A percentile compares a stretch with the other conserved stretches of the same genome.
These are phyloP conservation scores for Talinum fruticosum DNA, from an alignment of 148 eudicot species.

Conservation along the genomic window DNA sequence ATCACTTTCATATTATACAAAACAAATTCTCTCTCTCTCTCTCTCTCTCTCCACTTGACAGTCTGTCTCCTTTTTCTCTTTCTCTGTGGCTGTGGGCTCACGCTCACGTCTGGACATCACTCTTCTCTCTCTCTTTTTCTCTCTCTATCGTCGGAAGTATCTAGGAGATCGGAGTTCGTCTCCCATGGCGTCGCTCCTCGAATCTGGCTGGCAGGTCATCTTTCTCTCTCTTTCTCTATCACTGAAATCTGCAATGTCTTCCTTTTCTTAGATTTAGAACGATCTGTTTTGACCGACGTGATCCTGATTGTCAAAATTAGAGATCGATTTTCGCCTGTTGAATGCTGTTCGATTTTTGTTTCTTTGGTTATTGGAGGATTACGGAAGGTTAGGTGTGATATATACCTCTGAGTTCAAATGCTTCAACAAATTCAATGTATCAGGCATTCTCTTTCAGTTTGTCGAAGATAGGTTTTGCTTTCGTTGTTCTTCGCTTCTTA, in stretches of 20 bases:
- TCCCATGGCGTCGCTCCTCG: conserved; percentile 57
- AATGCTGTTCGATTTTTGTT: neutral
- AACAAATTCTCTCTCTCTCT: neutral
- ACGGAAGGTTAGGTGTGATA: neutral
- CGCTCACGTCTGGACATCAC: neutral
- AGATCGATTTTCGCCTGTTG: neutral
- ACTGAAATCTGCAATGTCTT: neutral
- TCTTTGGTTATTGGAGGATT: neutral
- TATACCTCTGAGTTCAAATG: neutral
- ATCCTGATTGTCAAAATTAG: neutral
- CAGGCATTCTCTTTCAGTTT: neutral
- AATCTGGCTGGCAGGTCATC: conserved; percentile 66
- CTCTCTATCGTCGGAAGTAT: neutral
- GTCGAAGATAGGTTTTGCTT: neutral
- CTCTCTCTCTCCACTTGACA: neutral
- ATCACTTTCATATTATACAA: neutral
- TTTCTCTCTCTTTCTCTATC: neutral
- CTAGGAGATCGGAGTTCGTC: conserved; percentile 24
- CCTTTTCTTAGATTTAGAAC: too few relatives aligned
- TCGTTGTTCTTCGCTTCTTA: neutral
- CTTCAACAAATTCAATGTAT: neutral
- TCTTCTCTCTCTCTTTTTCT: neutral
- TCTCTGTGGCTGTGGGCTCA: neutral
- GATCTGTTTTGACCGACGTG: too few relatives aligned
- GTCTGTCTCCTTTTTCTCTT: neutral